phyloP scores from a whole-genome alignment of 2,329 filamentous ascomycete genomes.

The Talaromyces sp. region DNA sequence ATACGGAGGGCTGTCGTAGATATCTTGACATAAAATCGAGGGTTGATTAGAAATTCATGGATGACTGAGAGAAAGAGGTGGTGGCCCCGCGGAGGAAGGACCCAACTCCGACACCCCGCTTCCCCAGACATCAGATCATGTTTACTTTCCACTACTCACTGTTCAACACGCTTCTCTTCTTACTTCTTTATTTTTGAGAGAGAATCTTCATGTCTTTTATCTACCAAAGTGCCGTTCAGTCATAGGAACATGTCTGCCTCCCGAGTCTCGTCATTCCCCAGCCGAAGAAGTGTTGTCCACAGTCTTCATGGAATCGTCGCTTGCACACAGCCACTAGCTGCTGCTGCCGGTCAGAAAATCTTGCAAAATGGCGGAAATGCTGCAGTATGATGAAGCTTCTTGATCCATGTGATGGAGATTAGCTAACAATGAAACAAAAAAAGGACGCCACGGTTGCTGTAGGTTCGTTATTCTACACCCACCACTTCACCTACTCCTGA shows the following conservation, averaged over 20 bases:
- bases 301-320: constrained; percentile 87
- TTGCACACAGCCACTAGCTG: constrained; percentile 83
- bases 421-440: background rate
- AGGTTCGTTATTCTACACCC: constrained; percentile 39
- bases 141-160: background rate
- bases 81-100: background rate
- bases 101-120: background rate
- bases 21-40: too few relatives aligned
- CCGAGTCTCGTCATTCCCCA: constrained; percentile 41
- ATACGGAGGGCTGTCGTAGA: too few relatives aligned
- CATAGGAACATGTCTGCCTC: background rate
- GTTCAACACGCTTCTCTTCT: background rate
- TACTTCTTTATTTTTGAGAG: background rate
- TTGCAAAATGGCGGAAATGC: constrained; percentile 87
- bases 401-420: background rate
- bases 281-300: constrained; percentile 84
- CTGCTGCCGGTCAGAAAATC: constrained; percentile 78
- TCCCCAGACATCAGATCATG: background rate
- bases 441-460: constrained; percentile 92
- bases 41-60: too few relatives aligned
- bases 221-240: too few relatives aligned
- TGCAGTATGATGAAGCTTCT: constrained; percentile 57
- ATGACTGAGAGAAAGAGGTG: background rate
- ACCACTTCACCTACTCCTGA: background rate
- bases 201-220: constrained; percentile 20